These are phyloP conservation scores for Ilyonectria sp. DNA, from an alignment of 2,329 filamentous ascomycete genomes.

Conservation along the genomic window DNA sequence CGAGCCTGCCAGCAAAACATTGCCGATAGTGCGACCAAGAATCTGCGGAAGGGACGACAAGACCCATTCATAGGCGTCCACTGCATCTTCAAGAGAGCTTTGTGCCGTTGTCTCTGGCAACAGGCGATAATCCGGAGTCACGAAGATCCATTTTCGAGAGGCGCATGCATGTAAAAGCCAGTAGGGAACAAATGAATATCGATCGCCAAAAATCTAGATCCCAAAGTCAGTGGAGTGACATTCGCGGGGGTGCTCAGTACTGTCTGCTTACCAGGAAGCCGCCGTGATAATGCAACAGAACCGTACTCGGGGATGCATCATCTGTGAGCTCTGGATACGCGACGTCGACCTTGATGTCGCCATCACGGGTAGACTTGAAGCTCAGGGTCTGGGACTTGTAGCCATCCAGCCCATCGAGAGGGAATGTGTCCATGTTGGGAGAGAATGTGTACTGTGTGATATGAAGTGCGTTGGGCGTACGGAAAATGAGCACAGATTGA, in stretches of 20 bases:
- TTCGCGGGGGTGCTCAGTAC: rapidly evolving
- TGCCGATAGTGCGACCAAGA: slow-evolving; percentile 27
- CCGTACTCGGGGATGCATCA: slow-evolving; percentile 21
- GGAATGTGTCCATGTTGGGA: background rate
- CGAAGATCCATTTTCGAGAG: slow-evolving; percentile 44
- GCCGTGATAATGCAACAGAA: slow-evolving; percentile 42
- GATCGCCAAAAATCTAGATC: slow-evolving; percentile 39
- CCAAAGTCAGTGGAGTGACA: background rate
- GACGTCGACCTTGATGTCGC: slow-evolving; percentile 37
- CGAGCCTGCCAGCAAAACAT: slow-evolving; percentile 38
- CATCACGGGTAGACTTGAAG: slow-evolving; percentile 32
- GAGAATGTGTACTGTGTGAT: background rate
- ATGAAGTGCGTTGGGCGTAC: background rate
- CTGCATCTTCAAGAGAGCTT: slow-evolving; percentile 32
- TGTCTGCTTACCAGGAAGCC: slow-evolving; percentile 35
- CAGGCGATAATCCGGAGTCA: slow-evolving; percentile 43
- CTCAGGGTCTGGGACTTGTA: slow-evolving; percentile 36
- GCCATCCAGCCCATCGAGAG: slow-evolving; percentile 4
- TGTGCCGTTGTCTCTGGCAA: slow-evolving; percentile 42
- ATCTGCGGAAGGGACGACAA: slow-evolving; percentile 15
- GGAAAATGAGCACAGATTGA: background rate
- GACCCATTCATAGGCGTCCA: slow-evolving; percentile 43
- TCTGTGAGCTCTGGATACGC: slow-evolving; percentile 35
- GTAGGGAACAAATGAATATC: slow-evolving; percentile 39
- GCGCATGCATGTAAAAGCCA: slow-evolving; percentile 39